A percentile compares a stretch with the other conserved stretches of the same genome.
Conservation (phyloP, 164 flowering plant genomes). For the Vitis cinerea region DNA sequence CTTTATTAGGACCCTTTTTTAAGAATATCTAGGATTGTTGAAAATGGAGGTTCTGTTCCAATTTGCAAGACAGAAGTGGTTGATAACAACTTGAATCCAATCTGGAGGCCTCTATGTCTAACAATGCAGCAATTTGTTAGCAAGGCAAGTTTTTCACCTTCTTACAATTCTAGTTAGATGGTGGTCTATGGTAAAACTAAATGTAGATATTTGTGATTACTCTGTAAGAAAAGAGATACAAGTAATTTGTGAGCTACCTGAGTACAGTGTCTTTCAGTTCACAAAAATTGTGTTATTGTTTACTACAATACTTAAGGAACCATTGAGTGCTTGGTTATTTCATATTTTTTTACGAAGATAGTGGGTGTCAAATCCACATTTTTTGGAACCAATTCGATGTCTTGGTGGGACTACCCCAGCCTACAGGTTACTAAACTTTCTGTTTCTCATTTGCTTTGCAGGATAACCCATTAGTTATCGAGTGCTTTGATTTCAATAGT, state of each 20-base stretch:
- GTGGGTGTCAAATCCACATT: no score
- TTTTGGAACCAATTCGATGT: no score
- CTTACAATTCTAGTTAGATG: background rate
- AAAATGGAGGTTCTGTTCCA: slow-evolving; percentile 67
- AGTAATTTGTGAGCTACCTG: background rate
- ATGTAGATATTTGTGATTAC: no score
- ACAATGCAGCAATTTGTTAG: slow-evolving; percentile 74
- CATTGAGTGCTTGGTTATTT: no score
- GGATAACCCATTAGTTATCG: slow-evolving; percentile 82
- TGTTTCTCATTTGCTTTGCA: slow-evolving; percentile 26
- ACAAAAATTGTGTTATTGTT: no score
- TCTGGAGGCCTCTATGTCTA: slow-evolving; percentile 67
- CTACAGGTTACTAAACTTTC: background rate
- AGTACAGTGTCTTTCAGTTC: background rate
- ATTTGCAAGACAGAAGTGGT: slow-evolving; percentile 89
- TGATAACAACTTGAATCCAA: slow-evolving; percentile 68
- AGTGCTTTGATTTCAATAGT: slow-evolving; percentile 87
- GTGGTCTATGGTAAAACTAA: slow-evolving; percentile 10
- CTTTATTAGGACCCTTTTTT: slow-evolving; percentile 78
- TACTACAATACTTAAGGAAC: no score
- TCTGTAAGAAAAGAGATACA: no score
- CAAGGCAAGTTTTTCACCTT: slow-evolving; percentile 52
- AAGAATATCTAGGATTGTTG: slow-evolving; percentile 71
- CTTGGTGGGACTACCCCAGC: no score
- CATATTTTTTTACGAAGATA: no score